Conservation (phyloP, 306 rosid genomes). For the Trifolium subterraneum region DNA sequence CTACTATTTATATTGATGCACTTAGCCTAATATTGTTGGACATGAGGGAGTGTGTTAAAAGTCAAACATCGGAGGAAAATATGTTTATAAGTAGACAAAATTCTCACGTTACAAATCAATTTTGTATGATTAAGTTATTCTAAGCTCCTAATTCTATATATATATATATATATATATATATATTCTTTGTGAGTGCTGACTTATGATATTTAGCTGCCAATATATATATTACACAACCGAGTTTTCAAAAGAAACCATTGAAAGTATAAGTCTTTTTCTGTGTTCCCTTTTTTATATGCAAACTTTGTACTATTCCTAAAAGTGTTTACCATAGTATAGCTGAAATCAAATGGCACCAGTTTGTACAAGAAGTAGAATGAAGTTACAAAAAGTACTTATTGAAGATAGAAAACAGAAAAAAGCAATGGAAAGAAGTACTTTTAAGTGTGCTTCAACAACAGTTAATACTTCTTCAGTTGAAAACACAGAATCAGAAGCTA, state of each 20-base stretch:
- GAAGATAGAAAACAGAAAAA: conserved; percentile 40
- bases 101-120: too few species aligned
- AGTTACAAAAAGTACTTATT: conserved; percentile 9
- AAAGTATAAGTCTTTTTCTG: conserved; percentile 35
- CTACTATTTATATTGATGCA: too few species aligned
- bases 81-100: too few species aligned
- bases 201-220: not conserved
- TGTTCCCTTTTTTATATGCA: conserved; percentile 33
- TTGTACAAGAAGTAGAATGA: conserved; percentile 40
- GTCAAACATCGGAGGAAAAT: too few species aligned
- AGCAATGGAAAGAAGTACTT: conserved; percentile 29
- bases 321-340: not conserved
- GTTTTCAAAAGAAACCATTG: conserved; percentile 36
- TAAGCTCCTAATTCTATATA: too few species aligned
- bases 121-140: too few species aligned
- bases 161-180: not conserved
- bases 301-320: not conserved
- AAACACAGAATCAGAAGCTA: conserved; percentile 5
- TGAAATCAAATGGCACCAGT: conserved; percentile 40
- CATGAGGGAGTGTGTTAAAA: too few species aligned
- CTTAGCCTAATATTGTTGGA: too few species aligned
- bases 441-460: not conserved
- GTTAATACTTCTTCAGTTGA: conserved; percentile 6
- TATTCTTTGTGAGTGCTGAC: conserved; percentile 14
- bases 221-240: conserved; percentile 4